Evolutionary conservation across 768 basidiomycete species (phyloP), one percentile per base, ranked within the genome.

Genomic region (Leccinum barrowsii): DNA sequence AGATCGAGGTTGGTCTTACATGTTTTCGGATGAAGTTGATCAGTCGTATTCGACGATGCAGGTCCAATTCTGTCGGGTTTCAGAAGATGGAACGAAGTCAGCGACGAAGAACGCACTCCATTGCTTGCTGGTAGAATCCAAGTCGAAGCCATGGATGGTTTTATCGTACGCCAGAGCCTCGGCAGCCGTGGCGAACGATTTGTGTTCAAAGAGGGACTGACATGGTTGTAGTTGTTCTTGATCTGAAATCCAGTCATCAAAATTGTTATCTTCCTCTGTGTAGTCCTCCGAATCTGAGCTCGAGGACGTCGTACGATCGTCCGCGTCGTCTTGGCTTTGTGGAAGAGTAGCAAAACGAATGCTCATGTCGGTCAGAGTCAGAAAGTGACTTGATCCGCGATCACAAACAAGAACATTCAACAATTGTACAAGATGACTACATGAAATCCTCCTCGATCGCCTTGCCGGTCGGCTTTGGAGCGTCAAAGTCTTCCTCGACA

Each of bases 391-490:
- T 13, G 50, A 35, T 47, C 34, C 21, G 4, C 30, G 5, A 47
- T 37, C 6, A 49, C 6, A 47, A 47, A 44, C 42, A 44, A 44
- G 42, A 19, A 44, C 42, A 44, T 42, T 47, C 17, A 48, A 24
- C 5, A 13, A 15, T 15, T 32, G 32, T 48, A 21, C 24, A 48
- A 24, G 24, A 22, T 12, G 4, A 17, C 81, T 75, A 93, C 89
- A 94, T 94, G 70, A 94, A 94, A 70, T 94, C 92, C 51, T 94
- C 91, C 70, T 92, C 90, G 67, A 92, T 76, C 65, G 91, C 92
- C 63, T 82, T 80, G 12, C 84, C 89, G 3, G 85, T 85, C 72
- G 83, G 83, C 62, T 76, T 75, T 22, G 77, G 78, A 11, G 59
- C 76, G 32, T 75, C 71, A 11, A 85, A 83, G 26, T 85, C 85